These are phyloP conservation scores for Fomitopsis pinicola DNA, from an alignment of 1,284 basidiomycete genomes.

Conservation along the genomic window DNA sequence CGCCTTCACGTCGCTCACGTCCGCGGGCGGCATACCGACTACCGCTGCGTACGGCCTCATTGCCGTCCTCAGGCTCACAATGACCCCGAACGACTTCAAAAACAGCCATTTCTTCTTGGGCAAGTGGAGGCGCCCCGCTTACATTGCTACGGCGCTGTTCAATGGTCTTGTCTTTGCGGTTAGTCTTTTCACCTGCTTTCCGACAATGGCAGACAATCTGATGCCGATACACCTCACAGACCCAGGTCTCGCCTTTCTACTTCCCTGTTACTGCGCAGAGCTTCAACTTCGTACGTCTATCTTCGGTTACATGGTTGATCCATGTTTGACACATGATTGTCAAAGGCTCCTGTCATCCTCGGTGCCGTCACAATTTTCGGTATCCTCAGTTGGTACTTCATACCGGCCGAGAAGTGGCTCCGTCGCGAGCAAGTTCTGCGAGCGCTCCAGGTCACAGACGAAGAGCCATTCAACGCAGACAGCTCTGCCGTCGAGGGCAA, in stretches of 20 bases:
- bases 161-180: constrained; percentile 72
- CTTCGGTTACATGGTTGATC: neutral
- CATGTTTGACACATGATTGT: neutral
- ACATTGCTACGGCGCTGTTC: constrained; percentile 63
- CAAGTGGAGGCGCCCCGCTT: constrained; percentile 60
- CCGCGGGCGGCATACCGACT: constrained; percentile 76
- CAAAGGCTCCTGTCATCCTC: constrained; percentile 72
- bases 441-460: constrained; percentile 37
- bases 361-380: constrained; percentile 75
- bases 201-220: no score
- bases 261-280: constrained; percentile 71
- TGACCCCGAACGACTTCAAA: constrained; percentile 74
- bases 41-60: constrained; percentile 83
- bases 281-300: constrained; percentile 72
- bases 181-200: constrained; percentile 22
- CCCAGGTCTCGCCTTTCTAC: constrained; percentile 76
- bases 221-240: constrained; percentile 33
- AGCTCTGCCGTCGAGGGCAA: constrained; percentile 1
- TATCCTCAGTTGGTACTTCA: constrained; percentile 70
- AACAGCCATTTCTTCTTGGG: constrained; percentile 70
- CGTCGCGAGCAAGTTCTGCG: constrained; percentile 53
- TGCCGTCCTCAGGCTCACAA: constrained; percentile 61
- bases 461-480: constrained; percentile 5
- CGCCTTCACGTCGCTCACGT: constrained; percentile 82
- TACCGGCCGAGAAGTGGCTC: constrained; percentile 75